phyloP scores from a whole-genome alignment of 2,329 filamentous ascomycete species.

The Fusarium cicatricum region DNA sequence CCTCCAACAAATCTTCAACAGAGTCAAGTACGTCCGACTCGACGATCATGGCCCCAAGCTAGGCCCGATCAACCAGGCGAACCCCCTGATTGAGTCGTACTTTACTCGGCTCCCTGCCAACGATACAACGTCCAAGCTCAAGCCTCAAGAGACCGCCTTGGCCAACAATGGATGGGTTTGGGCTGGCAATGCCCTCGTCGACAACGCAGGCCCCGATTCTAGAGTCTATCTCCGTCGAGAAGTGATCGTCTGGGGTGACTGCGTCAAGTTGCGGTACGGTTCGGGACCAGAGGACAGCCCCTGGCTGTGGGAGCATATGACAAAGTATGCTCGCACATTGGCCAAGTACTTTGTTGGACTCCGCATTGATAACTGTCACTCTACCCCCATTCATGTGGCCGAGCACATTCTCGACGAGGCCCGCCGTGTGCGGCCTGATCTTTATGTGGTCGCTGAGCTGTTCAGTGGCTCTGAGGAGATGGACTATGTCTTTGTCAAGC shows the following conservation, averaged over 20 bases:
- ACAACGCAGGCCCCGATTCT: constrained; percentile 90
- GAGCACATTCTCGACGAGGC: constrained; percentile 96
- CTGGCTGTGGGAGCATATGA: constrained; percentile 96
- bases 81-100: constrained; percentile 90
- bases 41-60: constrained; percentile 90
- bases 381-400: constrained; percentile 91
- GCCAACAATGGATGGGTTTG: constrained; percentile 99
- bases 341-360: constrained; percentile 96
- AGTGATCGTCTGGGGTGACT: constrained; percentile 98
- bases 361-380: constrained; percentile 98
- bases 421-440: constrained; percentile 83
- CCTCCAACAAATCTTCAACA: constrained; percentile 89
- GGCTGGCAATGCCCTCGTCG: constrained; percentile 92
- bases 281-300: constrained; percentile 82
- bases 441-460: constrained; percentile 93
- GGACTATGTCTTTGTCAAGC: constrained; percentile 95
- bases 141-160: constrained; percentile 78
- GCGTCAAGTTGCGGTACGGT: constrained; percentile 95
- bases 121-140: constrained; percentile 78
- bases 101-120: constrained; percentile 90
- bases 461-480: constrained; percentile 96
- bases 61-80: constrained; percentile 78
- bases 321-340: constrained; percentile 87
- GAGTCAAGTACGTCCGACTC: constrained; percentile 93
- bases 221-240: constrained; percentile 94